Base-by-base conservation (phyloP, 2,329 filamentous ascomycete genomes). In the Apiospora rasikravindrae region DNA sequence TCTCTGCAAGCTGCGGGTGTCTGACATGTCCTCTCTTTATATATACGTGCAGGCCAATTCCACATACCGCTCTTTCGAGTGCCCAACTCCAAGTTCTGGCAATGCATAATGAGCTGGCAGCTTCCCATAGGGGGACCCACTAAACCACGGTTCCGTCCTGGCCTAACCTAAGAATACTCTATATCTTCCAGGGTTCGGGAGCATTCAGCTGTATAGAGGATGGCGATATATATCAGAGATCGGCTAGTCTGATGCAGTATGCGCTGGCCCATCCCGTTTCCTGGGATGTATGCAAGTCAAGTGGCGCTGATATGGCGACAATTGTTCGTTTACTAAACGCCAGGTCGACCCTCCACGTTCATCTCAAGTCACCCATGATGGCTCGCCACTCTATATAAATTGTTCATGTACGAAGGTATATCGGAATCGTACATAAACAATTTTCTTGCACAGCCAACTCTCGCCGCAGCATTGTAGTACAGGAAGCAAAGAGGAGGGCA, bases 101-200 rank as follows among this genome's bases (percentile, higher is more conserved):
- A 75, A 81, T 81, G 80, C 80, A 81, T 75, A 80, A 77, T 81
- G 80, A 80, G 79, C 75, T 81, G 80, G 78, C 78, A 78, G 75
- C 77, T 78, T 77, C 78, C 76, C 75, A 81, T 78, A 78, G 78
- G 79, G 75, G 64, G 77, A 76, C 77, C 78, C 75, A 75, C 73
- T 72, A 75, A 77, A 76, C 57, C 57, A 73, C 77, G 76, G 75
- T 73, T 42, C 44, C 49, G 69, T 71, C 33, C 33, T 64, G 57
- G 33, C 57, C 19, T 64, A n/a, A 40, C 29, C 57, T 40, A 64
- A 5, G 57, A 64, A 64, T 64, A 37, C 33, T 37, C 33, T 37
- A 64, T 64, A 64, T n/a, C 29, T 64, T 64, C 57, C 33, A 64
- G 57, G 57, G 57, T 40, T 40, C 57, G 57, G 57, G 57, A 24